Evolutionary conservation across 1,284 basidiomycete genomes (phyloP).

Genomic region (Peniophora sp.): DNA sequence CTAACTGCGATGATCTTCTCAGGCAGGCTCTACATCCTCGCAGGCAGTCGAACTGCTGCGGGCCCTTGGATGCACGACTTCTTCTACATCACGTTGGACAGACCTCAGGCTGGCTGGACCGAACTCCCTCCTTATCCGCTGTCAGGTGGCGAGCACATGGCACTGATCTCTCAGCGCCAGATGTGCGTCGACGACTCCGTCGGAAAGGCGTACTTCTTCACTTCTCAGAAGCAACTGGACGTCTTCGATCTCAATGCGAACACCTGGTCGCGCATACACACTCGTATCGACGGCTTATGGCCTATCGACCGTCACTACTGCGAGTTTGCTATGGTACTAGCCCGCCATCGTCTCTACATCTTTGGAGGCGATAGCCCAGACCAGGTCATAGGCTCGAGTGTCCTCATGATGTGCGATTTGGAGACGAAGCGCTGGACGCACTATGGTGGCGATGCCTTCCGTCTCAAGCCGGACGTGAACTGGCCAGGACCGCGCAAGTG

Average conservation of each 20-base stretch:
- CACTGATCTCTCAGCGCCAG: too few species aligned
- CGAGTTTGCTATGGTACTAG: slow-evolving; percentile 22
- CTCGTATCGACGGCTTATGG: slow-evolving; percentile 9
- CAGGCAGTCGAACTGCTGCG: slow-evolving; percentile 20
- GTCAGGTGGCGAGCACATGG: slow-evolving; percentile 13
- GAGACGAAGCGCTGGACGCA: slow-evolving; percentile 14
- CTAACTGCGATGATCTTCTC: not conserved
- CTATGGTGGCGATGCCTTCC: slow-evolving; percentile 11
- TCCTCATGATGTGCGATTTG: slow-evolving; percentile 18
- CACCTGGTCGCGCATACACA: slow-evolving; percentile 21
- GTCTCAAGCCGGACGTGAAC: slow-evolving; percentile 7
- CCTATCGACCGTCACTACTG: too few species aligned
- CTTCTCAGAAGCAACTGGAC: slow-evolving; percentile 17
- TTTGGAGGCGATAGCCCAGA: slow-evolving; percentile 16
- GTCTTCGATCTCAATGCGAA: slow-evolving; percentile 25
- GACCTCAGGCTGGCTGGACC: slow-evolving; percentile 21
- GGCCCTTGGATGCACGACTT: slow-evolving; percentile 25
- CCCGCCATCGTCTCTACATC: slow-evolving; percentile 17
- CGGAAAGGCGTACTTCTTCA: slow-evolving; percentile 26
- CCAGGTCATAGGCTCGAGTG: slow-evolving; percentile 15
- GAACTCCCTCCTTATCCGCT: slow-evolving; percentile 22
- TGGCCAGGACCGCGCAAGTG: slow-evolving; percentile 23
- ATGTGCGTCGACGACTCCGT: slow-evolving; percentile 18
- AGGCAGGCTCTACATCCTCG: slow-evolving; percentile 27
- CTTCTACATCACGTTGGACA: slow-evolving; percentile 23